Evolutionary conservation across 176 grass and related monocot genomes (phyloP).

Genomic region (Paspalum notatum): DNA sequence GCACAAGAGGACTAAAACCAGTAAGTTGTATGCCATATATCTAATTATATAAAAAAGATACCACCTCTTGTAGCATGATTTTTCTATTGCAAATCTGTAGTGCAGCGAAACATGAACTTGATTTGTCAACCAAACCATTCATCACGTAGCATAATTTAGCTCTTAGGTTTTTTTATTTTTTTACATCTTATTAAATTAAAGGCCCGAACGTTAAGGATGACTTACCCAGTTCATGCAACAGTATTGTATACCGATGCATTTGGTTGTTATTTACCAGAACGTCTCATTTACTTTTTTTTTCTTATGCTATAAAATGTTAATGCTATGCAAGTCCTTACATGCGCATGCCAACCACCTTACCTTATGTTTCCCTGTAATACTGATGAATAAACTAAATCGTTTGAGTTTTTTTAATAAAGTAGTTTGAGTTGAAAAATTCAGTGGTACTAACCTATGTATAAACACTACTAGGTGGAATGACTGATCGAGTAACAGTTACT

Average conservation of each 20-base stretch:
- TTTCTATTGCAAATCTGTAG: conserved; percentile 21
- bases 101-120: conserved; percentile 1
- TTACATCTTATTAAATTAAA: conserved; percentile 17
- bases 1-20: conserved; percentile 66
- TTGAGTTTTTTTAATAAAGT: too few relatives aligned
- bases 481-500: background rate
- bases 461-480: background rate
- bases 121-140: conserved; percentile 13
- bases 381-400: background rate
- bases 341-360: background rate
- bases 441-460: background rate
- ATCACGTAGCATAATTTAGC: background rate
- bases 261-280: background rate
- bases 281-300: conserved; percentile 25
- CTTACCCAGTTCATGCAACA: conserved; percentile 4
- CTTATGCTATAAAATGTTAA: conserved; percentile 9
- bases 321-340: background rate
- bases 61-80: background rate
- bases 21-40: conserved; percentile 50
- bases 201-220: background rate
- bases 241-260: conserved; percentile 2
- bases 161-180: background rate
- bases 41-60: background rate
- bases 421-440: conserved; percentile 7
- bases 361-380: conserved; percentile 7